These are phyloP conservation scores for Salicornia ramosissima DNA, from an alignment of 148 eudicot genomes.

Conservation along the genomic window DNA sequence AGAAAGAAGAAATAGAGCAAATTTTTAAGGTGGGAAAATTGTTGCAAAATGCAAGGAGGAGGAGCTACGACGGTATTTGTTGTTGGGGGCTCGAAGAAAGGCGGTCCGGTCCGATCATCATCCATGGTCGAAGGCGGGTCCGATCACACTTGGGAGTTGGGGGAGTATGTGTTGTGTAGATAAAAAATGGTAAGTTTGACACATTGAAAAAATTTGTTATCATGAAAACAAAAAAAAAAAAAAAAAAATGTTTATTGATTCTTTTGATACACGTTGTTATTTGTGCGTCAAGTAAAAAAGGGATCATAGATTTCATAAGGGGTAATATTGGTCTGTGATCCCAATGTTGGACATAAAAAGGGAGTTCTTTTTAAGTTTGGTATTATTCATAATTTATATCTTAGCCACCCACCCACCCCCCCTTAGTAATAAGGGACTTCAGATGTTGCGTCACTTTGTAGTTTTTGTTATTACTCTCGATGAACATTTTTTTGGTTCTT, in stretches of 20 bases:
- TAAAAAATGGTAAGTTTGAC: constrained; percentile 24
- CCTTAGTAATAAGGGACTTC: constrained; percentile 27
- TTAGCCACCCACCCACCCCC: constrained; percentile 5
- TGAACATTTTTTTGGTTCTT: neutral
- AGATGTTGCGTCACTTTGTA: constrained; percentile 19
- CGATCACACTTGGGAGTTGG: constrained; percentile 11
- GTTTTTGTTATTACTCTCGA: constrained; percentile 6
- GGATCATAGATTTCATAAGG: constrained; percentile 27
- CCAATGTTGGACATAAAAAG: constrained; percentile 35
- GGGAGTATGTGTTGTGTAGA: constrained; percentile 34
- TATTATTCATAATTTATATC: constrained; percentile 28
- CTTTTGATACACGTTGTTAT: constrained; percentile 44
- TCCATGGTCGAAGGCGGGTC: constrained; percentile 7
- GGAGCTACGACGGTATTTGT: neutral
- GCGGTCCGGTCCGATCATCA: neutral
- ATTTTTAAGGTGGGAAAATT: neutral
- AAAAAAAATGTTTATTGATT: constrained; percentile 38
- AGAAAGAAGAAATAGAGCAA: neutral
- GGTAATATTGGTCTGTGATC: constrained; percentile 31
- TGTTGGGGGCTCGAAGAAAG: neutral
- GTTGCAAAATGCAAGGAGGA: constrained; percentile 11
- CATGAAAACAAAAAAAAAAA: constrained; percentile 20
- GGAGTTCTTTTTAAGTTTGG: constrained; percentile 2
- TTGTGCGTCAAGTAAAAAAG: constrained; percentile 25
- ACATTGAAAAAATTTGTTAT: constrained; percentile 23